Conservation (phyloP, 1,284 basidiomycete species). For the Cryptococcus sp. region DNA sequence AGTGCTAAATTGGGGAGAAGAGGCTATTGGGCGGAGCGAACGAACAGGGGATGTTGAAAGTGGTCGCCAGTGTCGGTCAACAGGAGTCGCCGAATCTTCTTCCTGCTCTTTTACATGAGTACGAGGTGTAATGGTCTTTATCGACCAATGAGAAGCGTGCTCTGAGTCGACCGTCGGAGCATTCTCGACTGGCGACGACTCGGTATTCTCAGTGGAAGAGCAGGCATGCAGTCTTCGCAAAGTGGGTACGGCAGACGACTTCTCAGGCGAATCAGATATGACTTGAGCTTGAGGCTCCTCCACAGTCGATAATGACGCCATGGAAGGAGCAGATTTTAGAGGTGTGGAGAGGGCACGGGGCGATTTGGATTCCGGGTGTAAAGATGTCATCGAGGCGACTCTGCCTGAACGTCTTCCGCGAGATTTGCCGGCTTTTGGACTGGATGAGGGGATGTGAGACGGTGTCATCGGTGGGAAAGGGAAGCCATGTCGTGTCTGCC, state of each 20-base stretch:
- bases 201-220: not conserved
- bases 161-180: too few species aligned
- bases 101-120: not conserved
- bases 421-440: not conserved
- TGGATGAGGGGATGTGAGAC: not conserved
- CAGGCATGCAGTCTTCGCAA: not conserved
- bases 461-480: conserved; percentile 11
- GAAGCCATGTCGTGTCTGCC: not conserved
- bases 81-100: not conserved
- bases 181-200: not conserved
- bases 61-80: not conserved
- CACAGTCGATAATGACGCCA: not conserved
- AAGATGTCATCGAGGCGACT: conserved; percentile 23
- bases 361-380: conserved; percentile 11
- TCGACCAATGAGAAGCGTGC: not conserved
- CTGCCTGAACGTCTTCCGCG: not conserved
- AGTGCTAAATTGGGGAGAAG: conserved; percentile 30
- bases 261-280: not conserved
- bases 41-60: not conserved
- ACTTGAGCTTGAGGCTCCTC: too few species aligned
- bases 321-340: not conserved
- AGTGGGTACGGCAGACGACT: not conserved
- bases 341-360: not conserved
- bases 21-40: conserved; percentile 30
- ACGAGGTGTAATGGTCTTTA: not conserved